Evolutionary conservation across 768 basidiomycete species (phyloP).

Genomic region (Suillus americanus): DNA sequence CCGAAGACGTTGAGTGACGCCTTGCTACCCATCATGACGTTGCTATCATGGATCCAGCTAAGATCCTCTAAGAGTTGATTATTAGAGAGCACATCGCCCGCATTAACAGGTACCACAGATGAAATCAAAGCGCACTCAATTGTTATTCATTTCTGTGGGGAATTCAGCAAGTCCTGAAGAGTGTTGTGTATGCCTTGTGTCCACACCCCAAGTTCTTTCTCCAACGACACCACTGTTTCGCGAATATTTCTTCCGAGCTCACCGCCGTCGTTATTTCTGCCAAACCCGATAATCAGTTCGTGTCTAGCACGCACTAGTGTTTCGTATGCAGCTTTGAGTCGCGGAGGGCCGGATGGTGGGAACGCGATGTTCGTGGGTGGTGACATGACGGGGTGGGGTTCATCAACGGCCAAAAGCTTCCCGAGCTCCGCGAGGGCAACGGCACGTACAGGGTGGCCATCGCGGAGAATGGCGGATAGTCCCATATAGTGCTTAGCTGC

Average conservation of each 20-base stretch:
- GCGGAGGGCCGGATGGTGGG: conserved; percentile 65
- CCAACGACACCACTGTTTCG: conserved; percentile 56
- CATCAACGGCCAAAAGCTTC: conserved; percentile 79
- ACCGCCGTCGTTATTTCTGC: conserved; percentile 66
- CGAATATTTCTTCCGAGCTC: conserved; percentile 64
- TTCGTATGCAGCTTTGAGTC: conserved; percentile 64
- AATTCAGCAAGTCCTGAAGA: conserved; percentile 38
- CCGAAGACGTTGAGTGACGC: not conserved
- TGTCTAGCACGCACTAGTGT: conserved; percentile 60
- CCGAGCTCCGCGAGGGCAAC: conserved; percentile 78
- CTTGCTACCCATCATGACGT: not conserved
- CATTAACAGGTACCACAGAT: not conserved
- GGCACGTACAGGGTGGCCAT: conserved; percentile 77
- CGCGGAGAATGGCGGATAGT: conserved; percentile 48
- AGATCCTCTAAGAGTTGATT: not conserved
- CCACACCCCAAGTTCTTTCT: conserved; percentile 77
- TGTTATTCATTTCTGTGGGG: not conserved
- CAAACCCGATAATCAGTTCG: conserved; percentile 73
- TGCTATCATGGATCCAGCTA: not conserved
- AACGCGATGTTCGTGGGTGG: conserved; percentile 33
- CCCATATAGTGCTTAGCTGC: conserved; percentile 57
- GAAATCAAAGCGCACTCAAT: not conserved
- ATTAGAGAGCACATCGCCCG: not conserved
- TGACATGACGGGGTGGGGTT: conserved; percentile 46
- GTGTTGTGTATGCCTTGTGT: conserved; percentile 58